phyloP scores from a whole-genome alignment of 2,329 filamentous ascomycete genomes.

The Hymenoscyphus linearis region DNA sequence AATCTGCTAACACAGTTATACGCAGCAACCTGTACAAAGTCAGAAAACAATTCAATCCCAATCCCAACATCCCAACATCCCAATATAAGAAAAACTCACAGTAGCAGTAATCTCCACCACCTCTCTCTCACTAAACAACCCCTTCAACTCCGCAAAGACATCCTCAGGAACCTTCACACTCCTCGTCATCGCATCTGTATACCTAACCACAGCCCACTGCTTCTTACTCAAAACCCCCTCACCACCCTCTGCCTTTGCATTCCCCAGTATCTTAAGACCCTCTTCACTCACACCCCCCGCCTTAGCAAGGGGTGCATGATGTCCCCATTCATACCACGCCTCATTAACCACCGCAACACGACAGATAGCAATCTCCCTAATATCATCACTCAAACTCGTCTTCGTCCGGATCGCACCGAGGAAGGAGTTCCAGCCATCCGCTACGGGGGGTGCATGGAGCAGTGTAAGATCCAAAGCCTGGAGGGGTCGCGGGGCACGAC shows the following conservation, averaged over 20 bases:
- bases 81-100: slow-evolving; percentile 20
- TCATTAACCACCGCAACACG: slow-evolving; percentile 74
- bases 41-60: neutral
- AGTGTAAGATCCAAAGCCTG: slow-evolving; percentile 72
- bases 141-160: slow-evolving; percentile 60
- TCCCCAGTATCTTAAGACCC: slow-evolving; percentile 23
- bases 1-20: slow-evolving; percentile 87
- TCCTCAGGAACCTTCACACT: slow-evolving; percentile 63
- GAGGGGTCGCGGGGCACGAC: slow-evolving; percentile 63
- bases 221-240: slow-evolving; percentile 43
- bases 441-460: slow-evolving; percentile 67
- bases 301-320: slow-evolving; percentile 60
- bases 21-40: slow-evolving; percentile 48
- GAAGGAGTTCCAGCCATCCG: slow-evolving; percentile 71
- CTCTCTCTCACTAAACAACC: slow-evolving; percentile 61
- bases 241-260: slow-evolving; percentile 30
- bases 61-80: neutral
- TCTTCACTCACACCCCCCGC: slow-evolving; percentile 28
- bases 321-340: slow-evolving; percentile 81
- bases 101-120: slow-evolving; percentile 78
- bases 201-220: slow-evolving; percentile 64
- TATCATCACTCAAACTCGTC: slow-evolving; percentile 44
- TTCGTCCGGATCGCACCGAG: slow-evolving; percentile 57
- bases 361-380: slow-evolving; percentile 76
- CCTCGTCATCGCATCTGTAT: slow-evolving; percentile 80